Evolutionary conservation across 495 filamentous ascomycete species (phyloP).

Genomic region (Neurospora pannonica): DNA sequence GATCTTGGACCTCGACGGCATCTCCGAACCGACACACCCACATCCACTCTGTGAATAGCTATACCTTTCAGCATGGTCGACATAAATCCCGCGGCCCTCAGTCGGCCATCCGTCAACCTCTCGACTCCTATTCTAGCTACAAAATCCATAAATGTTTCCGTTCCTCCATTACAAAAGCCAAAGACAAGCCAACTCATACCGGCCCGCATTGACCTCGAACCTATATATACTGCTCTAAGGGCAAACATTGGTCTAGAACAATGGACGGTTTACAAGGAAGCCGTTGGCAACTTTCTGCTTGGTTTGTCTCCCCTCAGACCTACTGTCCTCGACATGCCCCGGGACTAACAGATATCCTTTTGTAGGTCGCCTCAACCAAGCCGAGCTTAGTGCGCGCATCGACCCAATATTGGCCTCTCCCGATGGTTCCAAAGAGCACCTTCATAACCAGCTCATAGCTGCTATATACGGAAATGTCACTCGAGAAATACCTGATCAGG

Average conservation of each 20-base stretch:
- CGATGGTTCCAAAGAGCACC: conserved; percentile 61
- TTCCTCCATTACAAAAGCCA: conserved; percentile 47
- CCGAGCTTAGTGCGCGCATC: conserved; percentile 69
- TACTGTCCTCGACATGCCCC: conserved; percentile 5
- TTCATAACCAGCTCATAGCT: conserved; percentile 84
- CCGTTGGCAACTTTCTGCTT: conserved; percentile 68
- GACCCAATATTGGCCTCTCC: conserved; percentile 59
- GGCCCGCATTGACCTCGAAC: conserved; percentile 80
- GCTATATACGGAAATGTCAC: conserved; percentile 80
- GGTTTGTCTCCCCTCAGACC: conserved; percentile 35
- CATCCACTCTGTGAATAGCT: background rate
- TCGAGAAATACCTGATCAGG: conserved; percentile 82
- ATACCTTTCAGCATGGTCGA: conserved; percentile 51
- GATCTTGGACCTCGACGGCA: conserved; percentile 4
- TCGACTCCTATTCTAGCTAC: conserved; percentile 50
- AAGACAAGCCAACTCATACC: conserved; percentile 59
- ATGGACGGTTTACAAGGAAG: conserved; percentile 83
- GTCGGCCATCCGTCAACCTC: conserved; percentile 54
- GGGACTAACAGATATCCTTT: background rate
- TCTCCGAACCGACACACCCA: background rate
- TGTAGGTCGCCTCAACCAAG: conserved; percentile 73
- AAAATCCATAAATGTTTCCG: conserved; percentile 51
- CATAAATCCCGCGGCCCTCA: conserved; percentile 77
- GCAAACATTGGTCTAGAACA: conserved; percentile 64
- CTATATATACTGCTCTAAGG: conserved; percentile 80